Evolutionary conservation across 805 yeast genomes (phyloP), one percentile per base, ranked within the genome.

Genomic region (Saccharomycopsis selenospora): DNA sequence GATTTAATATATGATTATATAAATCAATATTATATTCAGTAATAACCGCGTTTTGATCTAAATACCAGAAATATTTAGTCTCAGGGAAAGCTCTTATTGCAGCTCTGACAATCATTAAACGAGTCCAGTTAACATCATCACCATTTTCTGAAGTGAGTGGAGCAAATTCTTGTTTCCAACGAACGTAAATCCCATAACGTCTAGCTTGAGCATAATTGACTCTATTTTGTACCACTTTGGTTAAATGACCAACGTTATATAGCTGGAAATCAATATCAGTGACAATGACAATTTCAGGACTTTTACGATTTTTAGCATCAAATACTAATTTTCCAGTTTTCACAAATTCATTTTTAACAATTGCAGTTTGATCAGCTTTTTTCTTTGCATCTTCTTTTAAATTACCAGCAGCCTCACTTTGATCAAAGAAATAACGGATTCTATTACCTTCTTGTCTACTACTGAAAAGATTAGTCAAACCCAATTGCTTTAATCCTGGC

Each of bases 11-110:
- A 55, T 82, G 79, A 20, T 76, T 68, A 42, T 73, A 66, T 28
- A 91, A 59, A 51, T 85, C 78, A 36, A 82, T 69, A 45, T 75
- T 75, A 50, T 79, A 68, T 52, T 86, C 77, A 87, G 85, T 83
- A 49, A 91, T 80, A 46, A 88, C 65, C 0, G 91, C 79, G 58
- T 82, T 79, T 55, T 85, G 77, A 62, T 87, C 96, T 40, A 93
- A 61, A 60, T 80, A 90, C 93, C 97, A 86, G 60, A 90, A 82
- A 71, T 87, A 84, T 62, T 86, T 79, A n/a, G 96, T 85, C 43
- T 81, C 71, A 1, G 98, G 98, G 69, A 89, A 89, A 0, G 95
- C 93, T 62, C 77, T 78, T 82, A 91, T 80, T n/a, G 98, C 97
- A 40, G 90, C 93, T 52, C 95, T 75, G 61, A 87, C 63, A 36